A percentile compares a stretch with the other conserved stretches of the same genome.
Evolutionary conservation across 2,329 filamentous ascomycete species (phyloP).

Genomic region (Fusarium protoensiforme): DNA sequence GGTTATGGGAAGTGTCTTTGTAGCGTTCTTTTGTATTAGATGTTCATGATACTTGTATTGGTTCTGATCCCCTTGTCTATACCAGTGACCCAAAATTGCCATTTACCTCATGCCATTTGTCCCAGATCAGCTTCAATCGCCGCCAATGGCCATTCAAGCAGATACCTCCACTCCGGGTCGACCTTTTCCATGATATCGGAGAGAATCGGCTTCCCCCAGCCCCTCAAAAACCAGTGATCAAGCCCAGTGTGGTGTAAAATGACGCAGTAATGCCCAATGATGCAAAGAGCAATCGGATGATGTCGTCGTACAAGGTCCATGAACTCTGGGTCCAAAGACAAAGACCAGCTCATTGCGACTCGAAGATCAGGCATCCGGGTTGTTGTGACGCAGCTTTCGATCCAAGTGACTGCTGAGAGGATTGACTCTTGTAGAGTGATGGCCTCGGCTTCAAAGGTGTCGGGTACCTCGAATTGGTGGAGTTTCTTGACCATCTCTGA

Average conservation of each 20-base stretch:
- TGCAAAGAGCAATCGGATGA: slow-evolving; percentile 18
- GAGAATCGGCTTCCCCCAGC: slow-evolving; percentile 21
- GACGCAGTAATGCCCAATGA: slow-evolving; percentile 31
- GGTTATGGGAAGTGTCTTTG: not conserved
- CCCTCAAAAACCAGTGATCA: slow-evolving; percentile 23
- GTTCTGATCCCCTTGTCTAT: not conserved
- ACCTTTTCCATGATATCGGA: slow-evolving; percentile 8
- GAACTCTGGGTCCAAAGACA: slow-evolving; percentile 23
- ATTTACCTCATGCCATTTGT: not conserved
- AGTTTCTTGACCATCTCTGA: slow-evolving; percentile 13
- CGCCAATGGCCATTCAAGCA: slow-evolving; percentile 27
- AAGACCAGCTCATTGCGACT: slow-evolving; percentile 23
- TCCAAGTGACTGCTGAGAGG: slow-evolving; percentile 3
- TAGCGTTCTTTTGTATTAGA: not conserved
- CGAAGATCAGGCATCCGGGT: slow-evolving; percentile 11
- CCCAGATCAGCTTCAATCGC: not conserved
- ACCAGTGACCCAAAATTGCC: not conserved
- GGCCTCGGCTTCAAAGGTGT: not conserved
- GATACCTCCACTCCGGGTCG: slow-evolving; percentile 3
- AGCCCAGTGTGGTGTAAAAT: slow-evolving; percentile 18
- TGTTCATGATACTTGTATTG: not conserved
- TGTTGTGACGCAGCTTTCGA: not conserved
- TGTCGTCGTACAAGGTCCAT: slow-evolving; percentile 27
- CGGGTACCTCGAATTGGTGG: slow-evolving; percentile 10
- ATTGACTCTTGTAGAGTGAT: slow-evolving; percentile 5